A percentile compares a stretch with the other conserved stretches of the same genome.
Conservation (phyloP, 108 stramenopile species). For the Fragilaria crotonensis region DNA sequence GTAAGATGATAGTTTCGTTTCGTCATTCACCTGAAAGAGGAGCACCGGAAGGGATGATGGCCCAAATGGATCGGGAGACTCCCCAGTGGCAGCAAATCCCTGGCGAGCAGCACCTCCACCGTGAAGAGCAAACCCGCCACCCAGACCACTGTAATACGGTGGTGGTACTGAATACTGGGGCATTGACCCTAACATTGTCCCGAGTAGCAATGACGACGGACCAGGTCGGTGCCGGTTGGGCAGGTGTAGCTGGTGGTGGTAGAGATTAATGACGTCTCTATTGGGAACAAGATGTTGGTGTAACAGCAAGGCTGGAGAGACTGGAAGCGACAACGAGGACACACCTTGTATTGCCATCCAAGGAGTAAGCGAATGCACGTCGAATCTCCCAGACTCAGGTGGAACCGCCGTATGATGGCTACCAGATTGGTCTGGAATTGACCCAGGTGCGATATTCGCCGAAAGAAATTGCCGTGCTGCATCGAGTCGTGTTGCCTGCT, state of each 20-base stretch:
- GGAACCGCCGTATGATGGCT: too few species aligned
- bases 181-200: background rate
- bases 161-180: background rate
- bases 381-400: too few species aligned
- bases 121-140: background rate
- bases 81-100: background rate
- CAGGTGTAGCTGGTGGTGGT: too few species aligned
- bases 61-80: background rate
- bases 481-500: too few species aligned
- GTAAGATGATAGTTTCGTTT: constrained; percentile 1
- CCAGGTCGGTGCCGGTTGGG: too few species aligned
- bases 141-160: background rate
- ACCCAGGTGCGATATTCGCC: too few species aligned
- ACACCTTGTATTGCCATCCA: too few species aligned
- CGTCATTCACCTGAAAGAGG: background rate
- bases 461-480: too few species aligned
- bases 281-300: background rate
- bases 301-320: too few species aligned
- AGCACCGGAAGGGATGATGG: background rate
- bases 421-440: too few species aligned
- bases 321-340: too few species aligned
- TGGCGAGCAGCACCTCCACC: background rate
- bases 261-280: background rate
- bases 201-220: background rate
- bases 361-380: too few species aligned